Evolutionary conservation across 2,329 filamentous ascomycete genomes (phyloP).

Genomic region (Seiridium cupressi): DNA sequence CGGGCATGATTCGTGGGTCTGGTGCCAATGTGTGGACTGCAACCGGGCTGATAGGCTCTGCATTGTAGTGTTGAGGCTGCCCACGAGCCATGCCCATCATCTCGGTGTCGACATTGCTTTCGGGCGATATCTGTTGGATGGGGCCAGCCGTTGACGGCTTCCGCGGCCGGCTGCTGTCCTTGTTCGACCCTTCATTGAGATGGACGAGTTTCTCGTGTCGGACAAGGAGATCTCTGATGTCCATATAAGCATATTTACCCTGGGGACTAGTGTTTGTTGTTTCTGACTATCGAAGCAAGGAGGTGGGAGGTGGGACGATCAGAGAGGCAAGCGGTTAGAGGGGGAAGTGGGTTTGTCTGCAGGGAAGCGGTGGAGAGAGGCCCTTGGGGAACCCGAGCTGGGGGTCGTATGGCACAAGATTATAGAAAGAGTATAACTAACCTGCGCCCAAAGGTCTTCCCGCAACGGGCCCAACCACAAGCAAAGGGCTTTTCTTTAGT

Average conservation of each 20-base stretch:
- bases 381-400: background rate
- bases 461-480: conserved; percentile 58
- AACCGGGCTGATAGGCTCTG: conserved; percentile 36
- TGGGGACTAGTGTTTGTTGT: conserved; percentile 6
- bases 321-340: conserved; percentile 2
- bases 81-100: conserved; percentile 41
- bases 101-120: conserved; percentile 45
- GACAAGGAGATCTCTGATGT: conserved; percentile 63
- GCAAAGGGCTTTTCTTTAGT: conserved; percentile 66
- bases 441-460: conserved; percentile 62
- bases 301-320: background rate
- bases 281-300: background rate
- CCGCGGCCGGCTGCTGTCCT: conserved; percentile 49
- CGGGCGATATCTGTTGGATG: conserved; percentile 45
- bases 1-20: conserved; percentile 41
- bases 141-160: conserved; percentile 49
- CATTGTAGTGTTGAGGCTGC: conserved; percentile 37
- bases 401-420: conserved; percentile 5
- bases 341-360: conserved; percentile 7
- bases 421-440: conserved; percentile 35
- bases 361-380: background rate
- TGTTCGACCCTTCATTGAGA: conserved; percentile 55
- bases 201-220: conserved; percentile 65
- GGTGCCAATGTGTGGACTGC: conserved; percentile 39
- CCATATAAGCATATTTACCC: conserved; percentile 52